Conservation (phyloP, 2,329 filamentous ascomycete genomes). For the Calcarisporium arbuscula region DNA sequence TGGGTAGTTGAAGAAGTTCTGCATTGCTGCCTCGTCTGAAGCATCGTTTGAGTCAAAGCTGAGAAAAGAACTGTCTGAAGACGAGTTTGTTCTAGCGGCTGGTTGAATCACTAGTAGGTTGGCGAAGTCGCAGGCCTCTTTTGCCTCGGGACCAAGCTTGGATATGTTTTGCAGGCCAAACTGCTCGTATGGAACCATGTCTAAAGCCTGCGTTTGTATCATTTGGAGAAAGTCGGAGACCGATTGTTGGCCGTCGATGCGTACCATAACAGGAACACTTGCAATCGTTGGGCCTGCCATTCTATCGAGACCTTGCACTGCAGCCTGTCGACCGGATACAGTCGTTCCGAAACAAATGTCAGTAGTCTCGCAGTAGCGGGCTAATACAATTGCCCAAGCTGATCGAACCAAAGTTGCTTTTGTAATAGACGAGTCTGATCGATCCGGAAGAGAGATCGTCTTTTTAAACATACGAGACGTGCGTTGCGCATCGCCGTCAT, state of each 20-base stretch:
- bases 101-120: no score
- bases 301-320: constrained; percentile 14
- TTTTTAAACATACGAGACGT: constrained; percentile 1
- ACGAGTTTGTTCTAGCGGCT: no score
- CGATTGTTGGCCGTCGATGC: constrained; percentile 4
- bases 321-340: constrained; percentile 17
- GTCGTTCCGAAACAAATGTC: constrained; percentile 20
- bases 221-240: constrained; percentile 10
- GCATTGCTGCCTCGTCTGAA: not conserved
- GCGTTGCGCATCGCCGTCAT: not conserved
- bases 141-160: not conserved
- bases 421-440: constrained; percentile 11
- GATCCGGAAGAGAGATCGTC: no score
- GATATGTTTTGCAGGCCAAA: constrained; percentile 11
- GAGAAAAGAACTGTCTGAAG: no score
- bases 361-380: constrained; percentile 11
- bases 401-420: constrained; percentile 16
- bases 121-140: not conserved
- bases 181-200: constrained; percentile 13
- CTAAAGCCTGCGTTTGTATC: constrained; percentile 12
- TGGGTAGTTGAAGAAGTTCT: constrained; percentile 8
- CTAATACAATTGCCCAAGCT: constrained; percentile 20
- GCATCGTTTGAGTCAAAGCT: no score
- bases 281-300: constrained; percentile 17
- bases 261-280: constrained; percentile 11